phyloP scores from a whole-genome alignment of 371 early-diverging fungal species.

The Conidiobolus incongruus region DNA sequence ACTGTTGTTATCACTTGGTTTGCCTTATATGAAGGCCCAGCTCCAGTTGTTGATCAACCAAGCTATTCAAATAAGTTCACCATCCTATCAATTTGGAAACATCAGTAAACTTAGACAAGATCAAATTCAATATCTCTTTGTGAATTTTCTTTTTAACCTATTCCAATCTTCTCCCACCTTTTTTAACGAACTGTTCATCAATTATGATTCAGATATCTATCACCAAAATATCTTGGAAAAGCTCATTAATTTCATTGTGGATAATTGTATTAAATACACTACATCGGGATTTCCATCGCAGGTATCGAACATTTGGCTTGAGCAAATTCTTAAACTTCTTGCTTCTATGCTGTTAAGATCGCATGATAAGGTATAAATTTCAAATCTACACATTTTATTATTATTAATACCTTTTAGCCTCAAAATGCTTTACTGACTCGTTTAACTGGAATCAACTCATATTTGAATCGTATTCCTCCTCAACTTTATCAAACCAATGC shows the following conservation, averaged over 20 bases:
- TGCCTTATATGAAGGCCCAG: constrained; percentile 6
- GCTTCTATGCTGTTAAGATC: background rate
- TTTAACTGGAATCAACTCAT: too few relatives aligned
- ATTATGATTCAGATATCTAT: constrained; percentile 72
- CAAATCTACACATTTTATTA: too few relatives aligned
- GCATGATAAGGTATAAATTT: too few relatives aligned
- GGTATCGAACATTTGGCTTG: constrained; percentile 6
- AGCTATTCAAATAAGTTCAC: constrained; percentile 11
- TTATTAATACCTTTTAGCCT: background rate
- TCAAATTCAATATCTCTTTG: constrained; percentile 13
- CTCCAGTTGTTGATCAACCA: constrained; percentile 9
- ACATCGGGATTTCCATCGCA: background rate
- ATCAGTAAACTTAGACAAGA: too few relatives aligned
- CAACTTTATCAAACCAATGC: too few relatives aligned
- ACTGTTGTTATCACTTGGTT: constrained; percentile 7
- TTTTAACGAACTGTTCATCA: constrained; percentile 72
- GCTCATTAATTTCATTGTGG: constrained; percentile 41
- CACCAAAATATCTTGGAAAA: constrained; percentile 73
- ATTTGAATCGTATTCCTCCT: too few relatives aligned
- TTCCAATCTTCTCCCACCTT: constrained; percentile 40
- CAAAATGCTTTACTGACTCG: too few relatives aligned
- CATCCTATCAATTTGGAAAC: too few relatives aligned
- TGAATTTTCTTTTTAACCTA: constrained; percentile 12
- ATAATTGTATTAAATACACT: background rate
- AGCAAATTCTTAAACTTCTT: background rate